Base-by-base conservation (phyloP, 1,284 basidiomycete genomes). In the Stygiomarasmius scandens region DNA sequence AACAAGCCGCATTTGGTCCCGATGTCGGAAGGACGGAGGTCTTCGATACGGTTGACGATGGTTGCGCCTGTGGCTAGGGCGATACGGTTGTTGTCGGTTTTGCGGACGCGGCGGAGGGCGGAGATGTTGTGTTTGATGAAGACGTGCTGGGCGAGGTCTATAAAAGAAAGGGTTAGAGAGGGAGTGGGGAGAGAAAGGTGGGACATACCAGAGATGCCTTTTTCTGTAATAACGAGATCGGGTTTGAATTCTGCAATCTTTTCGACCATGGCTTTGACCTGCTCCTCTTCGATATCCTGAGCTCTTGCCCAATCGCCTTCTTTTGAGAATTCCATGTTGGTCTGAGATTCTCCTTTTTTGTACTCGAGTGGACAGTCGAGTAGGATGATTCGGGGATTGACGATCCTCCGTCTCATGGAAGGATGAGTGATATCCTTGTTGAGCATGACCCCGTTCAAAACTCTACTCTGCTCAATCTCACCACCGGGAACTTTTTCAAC, bases 351-450 rank as follows among this genome's bases (percentile, higher is more conserved):
- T 46, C 96, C 96, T 82, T 98, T 99, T 80, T 98, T 99, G 81
- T 99, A 98, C 78, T 99, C 97, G 56, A 98, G 77, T 16, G 96
- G 95, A 75, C 96, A 99, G 75, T 99, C 96, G 56, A 99, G 81
- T 49, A 99, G 77, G 29, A 98, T 78, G 61, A 98, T 92, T 22
- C 96, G 78, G 4, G 96, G 97, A 67, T 95, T 93, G 63, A 84
- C 85, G 72, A 98, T 99, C 64, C 94, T 80, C 60, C 96, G 77
- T 59, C 96, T 82, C 96, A 98, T 99, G 70, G 94, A 92, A 24
- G 96, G 96, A 74, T 99, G 97, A 0, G 96, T 98, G 65, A 99
- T 93, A 73, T 99, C 96, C 82, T 99, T 99, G 86, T 98, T 98
- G 69, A 99, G 75, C 90, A 99, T 96, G 59, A 99, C 90, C 54